Base-by-base conservation (phyloP, 768 basidiomycete species). In the Mycena indigotica region DNA sequence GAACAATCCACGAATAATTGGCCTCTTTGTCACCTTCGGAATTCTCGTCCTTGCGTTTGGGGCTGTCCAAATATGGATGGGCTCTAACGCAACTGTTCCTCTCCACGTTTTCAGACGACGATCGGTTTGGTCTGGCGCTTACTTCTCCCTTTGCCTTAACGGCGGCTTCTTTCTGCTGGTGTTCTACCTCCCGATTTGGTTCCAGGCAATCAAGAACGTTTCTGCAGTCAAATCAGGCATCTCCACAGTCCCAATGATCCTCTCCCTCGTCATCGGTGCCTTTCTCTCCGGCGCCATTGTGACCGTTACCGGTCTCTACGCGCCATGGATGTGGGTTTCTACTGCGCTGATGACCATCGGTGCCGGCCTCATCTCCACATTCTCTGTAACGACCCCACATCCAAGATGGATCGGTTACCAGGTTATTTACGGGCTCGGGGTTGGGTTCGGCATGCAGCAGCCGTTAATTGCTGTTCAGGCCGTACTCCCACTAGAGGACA, bases 231-330 rank as follows among this genome's bases (percentile, higher is more conserved):
- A 51, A 17, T 75, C 77, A 1, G 76, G 67, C 8, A 60, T 60
- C 40, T 57, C 74, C 28, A 58, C 69, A 8, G 71, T 83, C 49
- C 62, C 73, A 2, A 46, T 76, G 44, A 67, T 75, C 4, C 65
- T 77, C 56, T 61, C 74, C 15, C 64, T 76, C 28, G 77, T 78
- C 0, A 73, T 77, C 0, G 52, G 67, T n/a, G 70, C 77, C 6
- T 68, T 83, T 30, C 24, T 80, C 13, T 60, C 66, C 1, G 80
- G 80, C 24, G 71, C 19, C 64, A 3, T 67, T 0, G 71, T 81
- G 28, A 73, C 69, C 16, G 49, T 65, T 16, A 63, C 71, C 0
- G 69, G 73, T 8, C 63, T 68, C 30, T 84, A 82, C 65, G 53
- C 71, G 8, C 72, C 72, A 0, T 74, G 64, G 45, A 51, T 62